These are phyloP conservation scores for Blastomyces gilchristii DNA, from an alignment of 2,329 filamentous ascomycete genomes.

Conservation along the genomic window DNA sequence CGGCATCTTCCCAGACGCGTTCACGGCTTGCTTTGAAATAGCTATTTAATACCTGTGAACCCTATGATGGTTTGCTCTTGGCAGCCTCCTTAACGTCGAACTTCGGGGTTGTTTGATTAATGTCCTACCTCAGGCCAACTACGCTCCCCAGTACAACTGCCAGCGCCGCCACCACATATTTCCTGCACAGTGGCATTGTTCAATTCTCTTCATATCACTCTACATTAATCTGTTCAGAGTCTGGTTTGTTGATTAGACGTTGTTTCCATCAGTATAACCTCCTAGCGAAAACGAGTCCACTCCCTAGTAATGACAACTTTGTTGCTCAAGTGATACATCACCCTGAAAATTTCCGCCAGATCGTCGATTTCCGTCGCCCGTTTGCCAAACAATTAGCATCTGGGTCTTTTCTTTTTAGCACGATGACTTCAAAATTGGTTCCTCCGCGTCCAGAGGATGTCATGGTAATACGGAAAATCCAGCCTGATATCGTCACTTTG, in stretches of 20 bases:
- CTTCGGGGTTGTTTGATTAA: not conserved
- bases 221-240: not conserved
- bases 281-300: not conserved
- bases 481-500: constrained; percentile 51
- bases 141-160: not conserved
- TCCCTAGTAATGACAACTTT: not conserved
- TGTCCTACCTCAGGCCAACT: not conserved
- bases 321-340: not conserved
- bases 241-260: not conserved
- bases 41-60: not conserved
- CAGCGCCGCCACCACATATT: not conserved
- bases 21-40: not conserved
- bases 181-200: not conserved
- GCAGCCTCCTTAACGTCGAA: not conserved
- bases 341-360: not conserved
- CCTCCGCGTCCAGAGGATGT: constrained; percentile 64
- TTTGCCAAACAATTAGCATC: constrained; percentile 6
- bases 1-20: not conserved
- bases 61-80: not conserved
- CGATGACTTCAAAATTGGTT: constrained; percentile 55
- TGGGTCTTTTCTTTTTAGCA: constrained; percentile 16
- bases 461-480: constrained; percentile 78
- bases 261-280: not conserved
- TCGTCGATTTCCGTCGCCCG: not conserved
- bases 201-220: too few relatives aligned